Percentiles rank a stretch among this genome's conserved stretches.
These are phyloP conservation scores for Ceratobasidium papillatum DNA, from an alignment of 1,284 basidiomycete genomes.

Conservation along the genomic window DNA sequence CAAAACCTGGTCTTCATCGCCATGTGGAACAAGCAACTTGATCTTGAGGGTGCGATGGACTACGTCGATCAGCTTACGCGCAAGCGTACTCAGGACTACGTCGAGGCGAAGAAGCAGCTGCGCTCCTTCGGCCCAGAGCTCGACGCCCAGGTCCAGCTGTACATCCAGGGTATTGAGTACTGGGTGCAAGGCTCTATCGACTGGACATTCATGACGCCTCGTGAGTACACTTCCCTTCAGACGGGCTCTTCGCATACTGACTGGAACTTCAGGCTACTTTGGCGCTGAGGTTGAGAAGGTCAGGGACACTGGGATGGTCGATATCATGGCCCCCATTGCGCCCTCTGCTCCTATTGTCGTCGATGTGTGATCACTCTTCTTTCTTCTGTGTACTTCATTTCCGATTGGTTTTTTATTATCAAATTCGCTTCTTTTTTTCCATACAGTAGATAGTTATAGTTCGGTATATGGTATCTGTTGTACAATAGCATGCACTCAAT, in stretches of 20 bases:
- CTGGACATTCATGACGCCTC: conserved; percentile 55
- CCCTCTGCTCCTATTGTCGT: conserved; percentile 29
- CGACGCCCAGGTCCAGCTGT: conserved; percentile 55
- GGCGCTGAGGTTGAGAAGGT: conserved; percentile 36
- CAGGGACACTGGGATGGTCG: conserved; percentile 32
- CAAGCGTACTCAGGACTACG: conserved; percentile 56
- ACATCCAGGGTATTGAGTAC: conserved; percentile 57
- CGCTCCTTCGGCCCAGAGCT: conserved; percentile 58
- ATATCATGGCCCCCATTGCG: conserved; percentile 38
- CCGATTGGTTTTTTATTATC: neutral
- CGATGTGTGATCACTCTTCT: conserved; percentile 2
- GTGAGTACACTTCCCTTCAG: conserved; percentile 12
- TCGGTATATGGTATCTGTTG: neutral
- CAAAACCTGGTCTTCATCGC: conserved; percentile 61
- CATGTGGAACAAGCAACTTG: conserved; percentile 57
- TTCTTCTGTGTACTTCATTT: conserved; percentile 19
- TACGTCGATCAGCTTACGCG: conserved; percentile 57
- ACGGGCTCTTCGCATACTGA: neutral
- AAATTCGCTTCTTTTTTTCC: conserved; percentile 5
- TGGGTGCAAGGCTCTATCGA: conserved; percentile 61
- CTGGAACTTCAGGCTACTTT: conserved; percentile 32
- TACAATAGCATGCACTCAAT: conserved; percentile 2
- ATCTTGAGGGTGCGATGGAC: conserved; percentile 57
- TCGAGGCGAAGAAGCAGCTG: conserved; percentile 52
- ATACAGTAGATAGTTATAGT: conserved; percentile 7